These are phyloP conservation scores for Elongisporangium prolatum DNA, from an alignment of 352 stramenopile species.

Conservation along the genomic window DNA sequence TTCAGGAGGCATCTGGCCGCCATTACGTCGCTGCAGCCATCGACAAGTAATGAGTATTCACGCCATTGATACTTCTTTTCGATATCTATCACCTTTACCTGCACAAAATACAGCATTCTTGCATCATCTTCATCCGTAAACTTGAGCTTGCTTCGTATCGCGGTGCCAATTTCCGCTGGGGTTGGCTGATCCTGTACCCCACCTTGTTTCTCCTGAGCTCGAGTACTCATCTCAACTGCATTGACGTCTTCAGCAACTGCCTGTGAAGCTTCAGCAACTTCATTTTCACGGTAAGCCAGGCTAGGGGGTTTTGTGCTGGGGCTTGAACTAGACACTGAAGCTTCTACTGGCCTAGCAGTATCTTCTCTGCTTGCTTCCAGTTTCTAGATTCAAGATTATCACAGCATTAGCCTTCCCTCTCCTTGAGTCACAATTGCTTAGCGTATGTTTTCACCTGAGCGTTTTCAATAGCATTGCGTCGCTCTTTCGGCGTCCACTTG, in stretches of 20 bases:
- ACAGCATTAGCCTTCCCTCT: neutral
- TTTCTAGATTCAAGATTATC: neutral
- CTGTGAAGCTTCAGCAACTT: neutral
- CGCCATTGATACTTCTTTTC: neutral
- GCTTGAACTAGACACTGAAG: neutral
- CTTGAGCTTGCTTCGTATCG: conserved; percentile 5
- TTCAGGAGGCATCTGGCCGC: conserved; percentile 5
- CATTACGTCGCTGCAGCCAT: neutral
- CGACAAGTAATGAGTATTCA: neutral
- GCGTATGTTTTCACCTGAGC: conserved; percentile 28
- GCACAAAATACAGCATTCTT: conserved; percentile 40
- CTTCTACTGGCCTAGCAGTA: neutral
- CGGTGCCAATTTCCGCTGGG: conserved; percentile 7
- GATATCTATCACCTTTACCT: conserved; percentile 4
- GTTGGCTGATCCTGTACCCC: conserved; percentile 15
- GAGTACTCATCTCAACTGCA: neutral
- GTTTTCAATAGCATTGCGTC: conserved; percentile 20
- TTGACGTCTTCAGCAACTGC: neutral
- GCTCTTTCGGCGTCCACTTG: conserved; percentile 29
- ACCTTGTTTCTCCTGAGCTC: neutral
- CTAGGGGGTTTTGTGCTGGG: neutral
- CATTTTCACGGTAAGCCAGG: neutral
- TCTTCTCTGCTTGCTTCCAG: conserved; percentile 3
- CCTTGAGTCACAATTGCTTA: too few relatives aligned
- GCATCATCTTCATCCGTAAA: conserved; percentile 42